Evolutionary conservation across 1,284 basidiomycete species (phyloP).

Genomic region (Coriolopsis trogii): DNA sequence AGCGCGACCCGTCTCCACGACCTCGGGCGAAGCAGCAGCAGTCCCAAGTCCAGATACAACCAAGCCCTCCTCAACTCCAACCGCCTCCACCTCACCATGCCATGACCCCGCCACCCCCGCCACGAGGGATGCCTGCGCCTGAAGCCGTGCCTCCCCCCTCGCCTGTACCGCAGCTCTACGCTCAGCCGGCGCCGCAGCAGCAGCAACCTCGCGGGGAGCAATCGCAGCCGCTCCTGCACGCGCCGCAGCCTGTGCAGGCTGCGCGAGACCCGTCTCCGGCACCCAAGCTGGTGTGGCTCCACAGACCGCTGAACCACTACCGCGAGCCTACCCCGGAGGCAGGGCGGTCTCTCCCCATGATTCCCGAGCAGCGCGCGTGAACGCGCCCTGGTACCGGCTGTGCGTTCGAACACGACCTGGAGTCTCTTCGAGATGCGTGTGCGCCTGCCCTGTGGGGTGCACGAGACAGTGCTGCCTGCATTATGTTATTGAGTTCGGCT

Average conservation of each 20-base stretch:
- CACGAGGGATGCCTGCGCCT: background rate
- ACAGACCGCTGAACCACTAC: slow-evolving; percentile 26
- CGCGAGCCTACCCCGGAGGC: slow-evolving; percentile 10
- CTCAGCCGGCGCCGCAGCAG: background rate
- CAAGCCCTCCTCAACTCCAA: slow-evolving; percentile 2
- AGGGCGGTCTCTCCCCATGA: slow-evolving; percentile 6
- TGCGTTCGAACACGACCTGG: too few relatives aligned
- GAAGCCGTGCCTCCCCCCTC: background rate
- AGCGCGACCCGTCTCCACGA: slow-evolving; percentile 20
- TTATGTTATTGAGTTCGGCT: too few relatives aligned
- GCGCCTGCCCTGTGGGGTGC: background rate
- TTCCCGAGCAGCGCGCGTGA: slow-evolving; percentile 17
- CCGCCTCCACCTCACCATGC: slow-evolving; percentile 1
- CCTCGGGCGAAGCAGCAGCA: background rate
- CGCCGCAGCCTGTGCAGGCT: slow-evolving; percentile 19
- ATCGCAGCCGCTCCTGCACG: slow-evolving; percentile 5
- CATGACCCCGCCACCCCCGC: slow-evolving; percentile 1
- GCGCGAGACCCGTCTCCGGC: slow-evolving; percentile 22
- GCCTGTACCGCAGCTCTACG: background rate
- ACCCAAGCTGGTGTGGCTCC: slow-evolving; percentile 33
- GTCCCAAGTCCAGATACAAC: background rate
- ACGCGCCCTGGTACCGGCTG: background rate
- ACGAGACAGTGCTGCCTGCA: too few relatives aligned
- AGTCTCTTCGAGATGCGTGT: background rate
- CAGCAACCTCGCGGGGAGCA: background rate